A percentile compares a stretch with the other conserved stretches of the same genome.
Conservation (phyloP, 129 eudicot species). For the Tanacetum coccineum region DNA sequence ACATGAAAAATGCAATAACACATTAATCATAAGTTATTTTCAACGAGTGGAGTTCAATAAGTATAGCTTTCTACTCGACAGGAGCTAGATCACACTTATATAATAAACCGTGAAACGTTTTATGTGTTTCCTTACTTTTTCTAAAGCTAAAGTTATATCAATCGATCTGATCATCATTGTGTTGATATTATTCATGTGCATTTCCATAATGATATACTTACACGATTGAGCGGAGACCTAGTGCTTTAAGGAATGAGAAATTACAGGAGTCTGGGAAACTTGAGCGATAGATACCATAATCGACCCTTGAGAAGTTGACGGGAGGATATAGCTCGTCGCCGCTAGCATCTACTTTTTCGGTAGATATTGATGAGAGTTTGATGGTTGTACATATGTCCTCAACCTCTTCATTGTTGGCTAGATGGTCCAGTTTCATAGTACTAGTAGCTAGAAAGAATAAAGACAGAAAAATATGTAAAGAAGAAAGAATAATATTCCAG, state of each 20-base stretch:
- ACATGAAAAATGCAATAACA: not conserved
- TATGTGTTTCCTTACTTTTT: not conserved
- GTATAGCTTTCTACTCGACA: too few species aligned
- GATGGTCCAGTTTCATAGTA: conserved; percentile 38
- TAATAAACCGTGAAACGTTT: too few species aligned
- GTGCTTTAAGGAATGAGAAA: conserved; percentile 66
- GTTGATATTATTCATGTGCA: not conserved
- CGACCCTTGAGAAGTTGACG: conserved; percentile 83
- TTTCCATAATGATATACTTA: conserved; percentile 25
- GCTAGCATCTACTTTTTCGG: conserved; percentile 25
- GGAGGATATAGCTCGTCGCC: conserved; percentile 69
- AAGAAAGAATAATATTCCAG: not conserved
- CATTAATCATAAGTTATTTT: too few species aligned
- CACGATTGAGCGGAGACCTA: conserved; percentile 84
- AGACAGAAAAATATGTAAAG: not conserved
- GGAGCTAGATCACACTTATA: too few species aligned
- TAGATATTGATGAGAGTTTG: conserved; percentile 17
- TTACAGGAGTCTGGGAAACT: conserved; percentile 73
- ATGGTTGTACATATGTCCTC: conserved; percentile 33
- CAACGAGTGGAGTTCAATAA: too few species aligned
- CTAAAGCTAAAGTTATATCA: not conserved
- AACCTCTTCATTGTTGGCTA: conserved; percentile 22
- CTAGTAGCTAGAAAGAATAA: not conserved
- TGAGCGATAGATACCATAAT: conserved; percentile 74
- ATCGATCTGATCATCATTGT: too few species aligned